These are phyloP conservation scores for Inosperma sp. DNA, from an alignment of 768 basidiomycete species.

Conservation along the genomic window DNA sequence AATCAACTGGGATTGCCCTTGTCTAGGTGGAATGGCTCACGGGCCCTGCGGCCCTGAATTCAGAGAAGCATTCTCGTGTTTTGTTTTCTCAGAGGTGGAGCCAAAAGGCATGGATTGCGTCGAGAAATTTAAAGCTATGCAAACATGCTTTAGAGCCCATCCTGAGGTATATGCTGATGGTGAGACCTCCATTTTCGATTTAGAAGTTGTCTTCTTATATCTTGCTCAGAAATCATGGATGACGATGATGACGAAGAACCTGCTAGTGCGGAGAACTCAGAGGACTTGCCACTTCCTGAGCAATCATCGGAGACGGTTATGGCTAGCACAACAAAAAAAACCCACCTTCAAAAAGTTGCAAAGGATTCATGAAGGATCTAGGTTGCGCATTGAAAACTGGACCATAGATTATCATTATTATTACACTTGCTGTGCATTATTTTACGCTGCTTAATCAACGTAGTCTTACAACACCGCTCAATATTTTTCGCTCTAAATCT, in stretches of 20 bases:
- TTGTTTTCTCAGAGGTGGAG: slow-evolving; percentile 88
- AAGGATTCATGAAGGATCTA: slow-evolving; percentile 9
- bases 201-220: slow-evolving; percentile 2
- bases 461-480: background rate
- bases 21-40: slow-evolving; percentile 97
- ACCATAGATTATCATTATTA: background rate
- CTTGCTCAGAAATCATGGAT: slow-evolving; percentile 55
- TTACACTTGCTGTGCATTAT: background rate
- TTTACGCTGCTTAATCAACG: background rate
- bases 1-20: slow-evolving; percentile 99
- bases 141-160: slow-evolving; percentile 93
- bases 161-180: slow-evolving; percentile 96
- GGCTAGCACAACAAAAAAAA: slow-evolving; percentile 5
- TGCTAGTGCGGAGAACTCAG: slow-evolving; percentile 11
- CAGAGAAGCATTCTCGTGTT: slow-evolving; percentile 94
- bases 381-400: background rate
- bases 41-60: slow-evolving; percentile 94
- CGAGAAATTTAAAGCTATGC: slow-evolving; percentile 97
- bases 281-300: slow-evolving; percentile 9
- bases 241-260: slow-evolving; percentile 54
- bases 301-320: slow-evolving; percentile 1
- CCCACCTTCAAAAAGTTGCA: slow-evolving; percentile 8
- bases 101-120: slow-evolving; percentile 98
- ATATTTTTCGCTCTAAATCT: background rate
- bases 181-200: slow-evolving; percentile 35